These are phyloP conservation scores for Chaetomidium leptoderma DNA, from an alignment of 495 filamentous ascomycete genomes.

Conservation along the genomic window DNA sequence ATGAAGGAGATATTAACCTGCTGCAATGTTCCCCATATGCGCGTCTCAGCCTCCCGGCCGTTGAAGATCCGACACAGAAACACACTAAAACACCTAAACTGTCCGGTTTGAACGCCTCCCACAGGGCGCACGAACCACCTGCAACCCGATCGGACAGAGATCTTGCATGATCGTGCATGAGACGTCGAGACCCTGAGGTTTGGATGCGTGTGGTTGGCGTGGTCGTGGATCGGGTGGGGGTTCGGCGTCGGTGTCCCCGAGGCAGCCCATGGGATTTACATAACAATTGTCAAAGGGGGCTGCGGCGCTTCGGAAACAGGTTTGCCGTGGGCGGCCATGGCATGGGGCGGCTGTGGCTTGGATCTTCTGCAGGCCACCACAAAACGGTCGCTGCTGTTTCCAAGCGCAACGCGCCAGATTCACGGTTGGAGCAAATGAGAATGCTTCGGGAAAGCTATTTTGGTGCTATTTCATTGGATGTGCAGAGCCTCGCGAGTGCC, in stretches of 20 bases:
- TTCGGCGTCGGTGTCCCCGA: neutral
- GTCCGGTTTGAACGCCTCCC: neutral
- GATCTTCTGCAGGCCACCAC: neutral
- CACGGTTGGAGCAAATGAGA: too few relatives aligned
- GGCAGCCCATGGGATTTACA: neutral
- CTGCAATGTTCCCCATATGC: neutral
- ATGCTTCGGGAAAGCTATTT: too few relatives aligned
- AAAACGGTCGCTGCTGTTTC: constrained; percentile 10
- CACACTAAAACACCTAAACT: too few relatives aligned
- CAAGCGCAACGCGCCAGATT: neutral
- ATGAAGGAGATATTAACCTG: neutral
- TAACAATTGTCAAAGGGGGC: neutral
- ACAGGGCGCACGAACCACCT: neutral
- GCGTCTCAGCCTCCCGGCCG: constrained; percentile 1
- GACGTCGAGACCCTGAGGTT: neutral
- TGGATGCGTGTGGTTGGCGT: neutral
- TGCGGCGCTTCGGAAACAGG: constrained; percentile 1
- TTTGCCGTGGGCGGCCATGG: constrained; percentile 4
- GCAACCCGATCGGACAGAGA: neutral
- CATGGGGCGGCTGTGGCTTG: constrained; percentile 4
- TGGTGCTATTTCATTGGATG: too few relatives aligned
- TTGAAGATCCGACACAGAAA: neutral
- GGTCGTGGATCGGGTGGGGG: neutral
- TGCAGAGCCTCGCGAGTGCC: too few relatives aligned
- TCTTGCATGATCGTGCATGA: neutral